Evolutionary conservation across 2,329 filamentous ascomycete species (phyloP).

Genomic region (Beauveria sp.): DNA sequence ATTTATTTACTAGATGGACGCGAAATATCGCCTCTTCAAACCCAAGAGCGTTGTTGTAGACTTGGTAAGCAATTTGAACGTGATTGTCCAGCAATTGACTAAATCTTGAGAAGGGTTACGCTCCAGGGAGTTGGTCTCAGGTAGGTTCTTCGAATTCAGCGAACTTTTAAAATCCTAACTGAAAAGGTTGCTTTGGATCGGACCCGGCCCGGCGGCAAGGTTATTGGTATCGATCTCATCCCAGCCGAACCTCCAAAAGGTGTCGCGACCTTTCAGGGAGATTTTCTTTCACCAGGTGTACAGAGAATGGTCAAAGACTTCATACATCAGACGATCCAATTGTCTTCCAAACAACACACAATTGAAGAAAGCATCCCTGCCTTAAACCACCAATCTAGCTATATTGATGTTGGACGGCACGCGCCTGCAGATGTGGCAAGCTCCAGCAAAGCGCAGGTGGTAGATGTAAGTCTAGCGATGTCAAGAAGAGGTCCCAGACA

Average conservation of each 20-base stretch:
- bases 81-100: not conserved
- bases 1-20: constrained; percentile 57
- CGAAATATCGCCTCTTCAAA: constrained; percentile 71
- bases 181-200: constrained; percentile 69
- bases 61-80: constrained; percentile 49
- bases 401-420: constrained; percentile 57
- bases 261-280: constrained; percentile 90
- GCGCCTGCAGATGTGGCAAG: constrained; percentile 23
- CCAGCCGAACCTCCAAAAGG: constrained; percentile 85
- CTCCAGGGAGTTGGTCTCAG: constrained; percentile 66
- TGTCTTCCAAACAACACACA: constrained; percentile 4
- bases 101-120: constrained; percentile 55
- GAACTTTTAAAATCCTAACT: not conserved
- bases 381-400: constrained; percentile 39
- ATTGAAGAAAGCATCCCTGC: constrained; percentile 5
- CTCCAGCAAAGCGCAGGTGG: constrained; percentile 30
- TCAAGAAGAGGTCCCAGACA: not conserved
- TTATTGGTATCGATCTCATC: constrained; percentile 90
- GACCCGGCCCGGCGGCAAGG: constrained; percentile 66
- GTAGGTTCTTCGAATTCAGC: constrained; percentile 26
- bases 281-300: constrained; percentile 74
- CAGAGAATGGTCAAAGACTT: constrained; percentile 70
- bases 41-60: constrained; percentile 82
- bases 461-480: constrained; percentile 51
- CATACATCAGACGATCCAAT: constrained; percentile 44